Conservation (phyloP, 2,329 filamentous ascomycete species). For the Microdochium paspali region DNA sequence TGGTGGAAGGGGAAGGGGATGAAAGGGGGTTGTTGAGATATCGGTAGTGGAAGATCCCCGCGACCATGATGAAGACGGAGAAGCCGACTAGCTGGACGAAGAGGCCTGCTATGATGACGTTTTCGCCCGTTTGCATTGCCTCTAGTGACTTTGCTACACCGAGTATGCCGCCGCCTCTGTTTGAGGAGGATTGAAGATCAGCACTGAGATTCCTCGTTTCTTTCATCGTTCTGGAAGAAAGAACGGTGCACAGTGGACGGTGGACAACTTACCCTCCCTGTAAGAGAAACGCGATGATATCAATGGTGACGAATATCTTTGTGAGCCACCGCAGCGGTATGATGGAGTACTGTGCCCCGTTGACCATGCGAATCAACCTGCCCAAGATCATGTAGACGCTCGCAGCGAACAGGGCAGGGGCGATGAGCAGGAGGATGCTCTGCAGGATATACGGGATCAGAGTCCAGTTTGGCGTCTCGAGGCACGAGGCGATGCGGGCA, state of each 20-base stretch:
- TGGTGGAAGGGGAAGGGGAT: neutral
- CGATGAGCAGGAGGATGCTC: constrained; percentile 22
- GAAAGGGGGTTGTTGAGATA: neutral
- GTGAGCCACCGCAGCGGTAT: constrained; percentile 31
- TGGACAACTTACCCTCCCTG: constrained; percentile 26
- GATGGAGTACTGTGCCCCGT: constrained; percentile 26
- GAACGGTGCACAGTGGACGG: no score
- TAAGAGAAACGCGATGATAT: constrained; percentile 32
- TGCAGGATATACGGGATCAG: constrained; percentile 23
- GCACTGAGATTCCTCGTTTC: no score
- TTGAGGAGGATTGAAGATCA: neutral
- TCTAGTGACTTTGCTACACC: constrained; percentile 10
- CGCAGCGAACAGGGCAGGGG: constrained; percentile 26
- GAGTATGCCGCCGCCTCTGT: constrained; percentile 4
- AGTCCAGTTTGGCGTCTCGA: constrained; percentile 9
- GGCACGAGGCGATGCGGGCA: constrained; percentile 6
- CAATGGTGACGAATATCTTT: constrained; percentile 34
- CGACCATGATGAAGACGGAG: constrained; percentile 33
- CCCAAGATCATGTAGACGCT: constrained; percentile 16
- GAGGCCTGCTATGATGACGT: constrained; percentile 37
- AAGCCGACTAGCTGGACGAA: constrained; percentile 41
- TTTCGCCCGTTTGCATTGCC: constrained; percentile 22
- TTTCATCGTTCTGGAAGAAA: neutral
- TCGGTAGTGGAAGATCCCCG: constrained; percentile 28
- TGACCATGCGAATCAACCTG: constrained; percentile 22